Percentiles rank a stretch among this genome's conserved stretches.
phyloP scores from a whole-genome alignment of 78 protist genomes.

The Isochrysis galbana region DNA sequence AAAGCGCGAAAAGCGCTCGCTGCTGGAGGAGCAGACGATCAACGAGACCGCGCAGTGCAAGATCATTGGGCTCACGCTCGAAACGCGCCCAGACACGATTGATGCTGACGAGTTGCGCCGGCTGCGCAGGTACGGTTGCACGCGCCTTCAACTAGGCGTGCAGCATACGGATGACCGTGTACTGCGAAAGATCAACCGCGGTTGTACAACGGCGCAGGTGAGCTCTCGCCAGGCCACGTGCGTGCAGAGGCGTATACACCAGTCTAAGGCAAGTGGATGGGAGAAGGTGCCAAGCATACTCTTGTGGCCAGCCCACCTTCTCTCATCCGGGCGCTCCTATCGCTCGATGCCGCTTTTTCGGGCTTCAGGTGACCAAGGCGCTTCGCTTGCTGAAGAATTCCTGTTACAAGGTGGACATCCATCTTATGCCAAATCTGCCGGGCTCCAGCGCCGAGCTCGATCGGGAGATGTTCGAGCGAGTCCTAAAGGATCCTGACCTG shows the following conservation, averaged over 20 bases:
- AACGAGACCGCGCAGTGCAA: conserved; percentile 29
- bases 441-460: not conserved
- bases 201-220: not conserved
- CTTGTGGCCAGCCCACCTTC: no score
- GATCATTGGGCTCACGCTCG: conserved; percentile 52
- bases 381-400: not conserved
- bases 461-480: not conserved
- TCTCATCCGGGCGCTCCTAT: no score
- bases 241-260: no score
- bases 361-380: no score
- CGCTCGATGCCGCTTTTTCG: no score
- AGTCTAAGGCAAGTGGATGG: no score
- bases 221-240: no score
- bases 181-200: not conserved
- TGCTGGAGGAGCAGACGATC: conserved; percentile 25
- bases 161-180: conserved; percentile 12
- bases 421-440: conserved; percentile 6
- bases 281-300: no score
- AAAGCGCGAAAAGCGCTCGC: not conserved
- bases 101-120: not conserved
- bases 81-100: conserved; percentile 43
- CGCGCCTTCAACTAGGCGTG: conserved; percentile 28
- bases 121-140: conserved; percentile 8
- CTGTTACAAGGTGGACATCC: conserved; percentile 2
- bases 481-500: not conserved